A percentile compares a stretch with the other conserved stretches of the same genome.
Evolutionary conservation across 202 grass and related monocot genomes (phyloP).

Genomic region (Musa balbisiana): DNA sequence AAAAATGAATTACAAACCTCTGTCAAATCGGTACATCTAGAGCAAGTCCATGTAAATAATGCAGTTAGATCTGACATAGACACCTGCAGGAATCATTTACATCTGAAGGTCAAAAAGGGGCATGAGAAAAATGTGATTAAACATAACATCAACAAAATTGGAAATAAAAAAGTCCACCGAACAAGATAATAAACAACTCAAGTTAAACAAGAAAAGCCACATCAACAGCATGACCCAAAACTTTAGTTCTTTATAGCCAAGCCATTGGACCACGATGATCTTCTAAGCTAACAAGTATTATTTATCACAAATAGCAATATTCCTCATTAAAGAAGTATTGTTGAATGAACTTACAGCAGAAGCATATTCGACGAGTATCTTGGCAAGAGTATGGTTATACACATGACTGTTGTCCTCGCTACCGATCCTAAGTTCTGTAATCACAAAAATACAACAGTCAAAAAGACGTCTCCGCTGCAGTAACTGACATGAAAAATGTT

Average conservation of each 20-base stretch:
- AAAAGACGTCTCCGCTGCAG: background rate
- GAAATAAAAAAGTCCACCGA: background rate
- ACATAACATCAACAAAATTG: background rate
- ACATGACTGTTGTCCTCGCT: conserved; percentile 33
- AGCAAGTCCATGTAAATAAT: conserved; percentile 88
- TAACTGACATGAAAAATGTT: background rate
- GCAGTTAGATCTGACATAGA: conserved; percentile 84
- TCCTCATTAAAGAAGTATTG: conserved; percentile 1
- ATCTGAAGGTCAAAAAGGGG: background rate
- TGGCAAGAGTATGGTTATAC: conserved; percentile 83
- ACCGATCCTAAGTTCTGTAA: conserved; percentile 46
- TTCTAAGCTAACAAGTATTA: background rate
- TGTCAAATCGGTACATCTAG: conserved; percentile 55
- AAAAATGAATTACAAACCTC: conserved; percentile 28
- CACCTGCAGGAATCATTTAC: conserved; percentile 46
- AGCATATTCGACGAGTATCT: conserved; percentile 77
- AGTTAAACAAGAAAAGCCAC: background rate
- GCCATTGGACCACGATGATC: background rate
- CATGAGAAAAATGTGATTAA: background rate
- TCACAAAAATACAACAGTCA: conserved; percentile 14
- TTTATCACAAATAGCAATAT: background rate
- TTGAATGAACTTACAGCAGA: conserved; percentile 61
- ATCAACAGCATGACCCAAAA: background rate
- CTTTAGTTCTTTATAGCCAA: too few relatives aligned
- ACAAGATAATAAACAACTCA: background rate